A percentile compares a stretch with the other conserved stretches of the same genome.
Conservation (phyloP, 805 yeast species). For the Metschnikowia shivogae region DNA sequence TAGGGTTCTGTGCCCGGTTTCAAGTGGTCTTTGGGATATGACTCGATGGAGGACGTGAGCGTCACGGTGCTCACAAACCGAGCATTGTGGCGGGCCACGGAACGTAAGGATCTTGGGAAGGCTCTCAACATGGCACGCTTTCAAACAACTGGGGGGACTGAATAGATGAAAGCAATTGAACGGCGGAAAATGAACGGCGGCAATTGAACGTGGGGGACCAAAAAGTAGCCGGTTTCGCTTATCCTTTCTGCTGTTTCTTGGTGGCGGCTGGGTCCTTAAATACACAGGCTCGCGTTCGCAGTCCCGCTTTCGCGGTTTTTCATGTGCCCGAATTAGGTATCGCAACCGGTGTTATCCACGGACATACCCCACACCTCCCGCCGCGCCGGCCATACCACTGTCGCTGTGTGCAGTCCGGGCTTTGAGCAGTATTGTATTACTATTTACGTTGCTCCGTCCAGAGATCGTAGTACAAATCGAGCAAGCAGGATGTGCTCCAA, state of each 20-base stretch:
- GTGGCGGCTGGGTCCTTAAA: neutral
- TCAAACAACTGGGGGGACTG: neutral
- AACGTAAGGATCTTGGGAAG: conserved; percentile 6
- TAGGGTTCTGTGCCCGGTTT: conserved; percentile 38
- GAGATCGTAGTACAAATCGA: conserved; percentile 73
- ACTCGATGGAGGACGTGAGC: conserved; percentile 28
- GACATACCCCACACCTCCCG: conserved; percentile 3
- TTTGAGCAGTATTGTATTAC: neutral
- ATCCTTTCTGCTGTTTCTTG: neutral
- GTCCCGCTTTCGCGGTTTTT: conserved; percentile 15
- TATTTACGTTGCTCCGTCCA: conserved; percentile 26
- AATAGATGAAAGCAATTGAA: too few relatives aligned
- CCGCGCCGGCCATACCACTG: neutral
- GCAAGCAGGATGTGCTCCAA: conserved; percentile 85
- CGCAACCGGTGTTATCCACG: conserved; percentile 3
- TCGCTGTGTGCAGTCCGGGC: neutral
- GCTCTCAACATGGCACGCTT: conserved; percentile 11
- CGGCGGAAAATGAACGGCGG: too few relatives aligned
- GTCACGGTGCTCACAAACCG: conserved; percentile 12
- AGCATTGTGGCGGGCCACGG: conserved; percentile 6
- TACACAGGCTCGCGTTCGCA: conserved; percentile 12
- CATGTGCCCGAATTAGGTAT: conserved; percentile 3
- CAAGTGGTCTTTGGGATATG: conserved; percentile 42
- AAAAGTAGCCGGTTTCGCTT: too few relatives aligned
- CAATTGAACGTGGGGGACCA: too few relatives aligned